A percentile compares a stretch with the other conserved stretches of the same genome.
Evolutionary conservation across 345 rosid species (phyloP).

Genomic region (Geranium brycei): DNA sequence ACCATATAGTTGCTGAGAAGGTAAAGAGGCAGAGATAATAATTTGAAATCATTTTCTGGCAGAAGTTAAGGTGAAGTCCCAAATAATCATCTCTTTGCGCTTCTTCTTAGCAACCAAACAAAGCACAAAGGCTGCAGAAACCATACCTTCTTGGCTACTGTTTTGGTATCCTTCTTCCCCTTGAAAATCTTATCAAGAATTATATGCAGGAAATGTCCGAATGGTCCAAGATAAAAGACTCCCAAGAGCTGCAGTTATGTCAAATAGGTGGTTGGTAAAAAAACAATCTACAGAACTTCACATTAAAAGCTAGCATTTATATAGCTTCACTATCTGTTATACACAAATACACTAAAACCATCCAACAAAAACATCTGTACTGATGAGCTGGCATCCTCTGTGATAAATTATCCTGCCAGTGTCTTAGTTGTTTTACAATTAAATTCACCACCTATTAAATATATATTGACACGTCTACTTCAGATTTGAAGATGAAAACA

Average conservation of each 20-base stretch:
- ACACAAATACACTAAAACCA: background rate
- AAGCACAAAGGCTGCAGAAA: background rate
- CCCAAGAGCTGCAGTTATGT: conserved; percentile 54
- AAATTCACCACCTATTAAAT: background rate
- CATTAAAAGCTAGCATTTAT: background rate
- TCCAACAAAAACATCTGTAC: no score
- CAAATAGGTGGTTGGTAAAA: background rate
- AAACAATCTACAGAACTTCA: background rate
- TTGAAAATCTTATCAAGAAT: conserved; percentile 68
- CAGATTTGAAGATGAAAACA: no score
- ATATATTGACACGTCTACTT: background rate
- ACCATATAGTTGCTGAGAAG: background rate
- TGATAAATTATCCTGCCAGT: background rate
- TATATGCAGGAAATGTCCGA: conserved; percentile 60
- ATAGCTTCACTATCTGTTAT: background rate
- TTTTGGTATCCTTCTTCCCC: conserved; percentile 73
- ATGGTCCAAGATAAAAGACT: conserved; percentile 75
- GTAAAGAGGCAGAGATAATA: background rate
- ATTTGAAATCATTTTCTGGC: background rate
- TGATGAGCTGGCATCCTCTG: no score
- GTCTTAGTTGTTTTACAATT: background rate
- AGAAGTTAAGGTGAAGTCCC: background rate
- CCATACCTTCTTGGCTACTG: conserved; percentile 84
- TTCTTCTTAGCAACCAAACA: background rate
- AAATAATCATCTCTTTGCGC: background rate